Conservation (phyloP, 202 grass and related monocot species). For the Setaria italica region DNA sequence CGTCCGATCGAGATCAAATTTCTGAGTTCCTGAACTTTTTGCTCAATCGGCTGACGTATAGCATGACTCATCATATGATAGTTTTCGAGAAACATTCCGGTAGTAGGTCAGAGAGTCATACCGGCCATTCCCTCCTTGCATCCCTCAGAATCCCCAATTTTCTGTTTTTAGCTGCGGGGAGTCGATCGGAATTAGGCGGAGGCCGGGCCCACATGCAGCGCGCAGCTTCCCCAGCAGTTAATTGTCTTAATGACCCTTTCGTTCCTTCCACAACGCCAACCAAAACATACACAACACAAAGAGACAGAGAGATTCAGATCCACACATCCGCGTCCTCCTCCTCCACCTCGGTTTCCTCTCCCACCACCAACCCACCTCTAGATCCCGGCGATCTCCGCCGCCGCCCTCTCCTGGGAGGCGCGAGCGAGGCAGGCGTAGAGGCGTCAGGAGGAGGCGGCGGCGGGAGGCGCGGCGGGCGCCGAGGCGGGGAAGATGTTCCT, state of each 20-base stretch:
- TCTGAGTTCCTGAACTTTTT: too few relatives aligned
- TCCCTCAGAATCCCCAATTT: neutral
- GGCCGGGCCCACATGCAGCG: slow-evolving; percentile 23
- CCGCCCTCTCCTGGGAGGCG: neutral
- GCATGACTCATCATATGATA: neutral
- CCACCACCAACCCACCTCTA: slow-evolving; percentile 28
- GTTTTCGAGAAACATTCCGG: neutral
- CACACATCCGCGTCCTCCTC: slow-evolving; percentile 19
- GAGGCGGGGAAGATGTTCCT: slow-evolving; percentile 67
- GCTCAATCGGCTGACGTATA: neutral
- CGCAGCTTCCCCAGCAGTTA: slow-evolving; percentile 19
- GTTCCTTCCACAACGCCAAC: slow-evolving; percentile 5
- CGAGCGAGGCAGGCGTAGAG: neutral
- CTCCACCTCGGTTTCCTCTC: slow-evolving; percentile 21
- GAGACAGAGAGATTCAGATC: slow-evolving; percentile 44
- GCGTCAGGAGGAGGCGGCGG: neutral
- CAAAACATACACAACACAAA: slow-evolving; percentile 33
- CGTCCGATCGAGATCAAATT: too few relatives aligned
- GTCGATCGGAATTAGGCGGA: neutral
- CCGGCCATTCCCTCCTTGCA: neutral
- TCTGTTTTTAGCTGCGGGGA: neutral
- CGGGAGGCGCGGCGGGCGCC: neutral
- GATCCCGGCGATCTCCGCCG: slow-evolving; percentile 41
- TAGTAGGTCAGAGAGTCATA: neutral
- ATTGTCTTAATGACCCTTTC: slow-evolving; percentile 25